Percentiles rank a stretch among this genome's conserved stretches.
Evolutionary conservation across 148 eudicot species (phyloP).

Genomic region (Selenicereus undatus): DNA sequence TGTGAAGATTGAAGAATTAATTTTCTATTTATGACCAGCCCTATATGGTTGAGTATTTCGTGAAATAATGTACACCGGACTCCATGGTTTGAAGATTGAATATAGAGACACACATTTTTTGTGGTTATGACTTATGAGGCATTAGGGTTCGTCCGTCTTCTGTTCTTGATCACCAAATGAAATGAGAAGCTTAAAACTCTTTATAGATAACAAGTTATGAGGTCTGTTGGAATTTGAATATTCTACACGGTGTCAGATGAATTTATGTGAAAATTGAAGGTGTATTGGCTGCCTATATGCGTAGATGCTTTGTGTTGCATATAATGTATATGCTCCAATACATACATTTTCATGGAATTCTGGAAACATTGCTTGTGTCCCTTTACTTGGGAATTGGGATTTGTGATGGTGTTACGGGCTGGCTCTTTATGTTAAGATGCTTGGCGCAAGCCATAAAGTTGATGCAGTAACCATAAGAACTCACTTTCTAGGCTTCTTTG

Average conservation of each 20-base stretch:
- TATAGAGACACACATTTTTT: background rate
- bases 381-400: background rate
- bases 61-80: background rate
- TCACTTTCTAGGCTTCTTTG: background rate
- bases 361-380: background rate
- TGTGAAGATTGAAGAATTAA: conserved; percentile 1
- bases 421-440: background rate
- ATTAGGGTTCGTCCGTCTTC: background rate
- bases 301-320: background rate
- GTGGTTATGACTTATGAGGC: background rate
- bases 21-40: background rate
- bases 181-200: background rate
- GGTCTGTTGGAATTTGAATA: background rate
- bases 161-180: conserved; percentile 4
- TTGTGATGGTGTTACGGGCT: background rate
- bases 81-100: background rate
- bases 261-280: background rate
- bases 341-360: background rate
- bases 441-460: background rate
- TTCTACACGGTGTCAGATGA: background rate
- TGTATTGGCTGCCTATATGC: background rate
- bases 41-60: background rate
- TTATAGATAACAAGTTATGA: background rate
- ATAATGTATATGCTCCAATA: background rate
- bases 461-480: background rate